Percentiles rank a stretch among this genome's conserved stretches.
Conservation (phyloP, 2,329 filamentous ascomycete species). For the Stemphylium vesicarium region DNA sequence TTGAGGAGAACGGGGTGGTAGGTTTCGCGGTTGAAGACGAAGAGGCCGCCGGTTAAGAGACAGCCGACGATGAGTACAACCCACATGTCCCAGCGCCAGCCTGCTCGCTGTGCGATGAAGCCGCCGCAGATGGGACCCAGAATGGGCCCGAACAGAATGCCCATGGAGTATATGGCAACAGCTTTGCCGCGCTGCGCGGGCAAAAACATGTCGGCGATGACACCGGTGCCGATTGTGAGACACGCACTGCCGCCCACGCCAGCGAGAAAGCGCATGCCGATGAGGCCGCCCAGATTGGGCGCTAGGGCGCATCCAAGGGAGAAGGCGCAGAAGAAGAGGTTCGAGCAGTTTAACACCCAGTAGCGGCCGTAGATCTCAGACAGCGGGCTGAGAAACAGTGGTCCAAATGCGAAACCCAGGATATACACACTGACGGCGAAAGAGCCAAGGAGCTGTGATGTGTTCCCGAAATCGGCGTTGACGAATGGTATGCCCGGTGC, state of each 20-base stretch:
- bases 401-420: conserved; percentile 43
- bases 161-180: conserved; percentile 39
- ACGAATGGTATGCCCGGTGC: conserved; percentile 44
- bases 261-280: conserved; percentile 30
- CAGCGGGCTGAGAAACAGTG: conserved; percentile 43
- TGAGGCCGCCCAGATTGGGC: conserved; percentile 42
- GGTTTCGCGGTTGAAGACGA: conserved; percentile 55
- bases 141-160: conserved; percentile 43
- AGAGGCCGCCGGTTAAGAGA: conserved; percentile 33
- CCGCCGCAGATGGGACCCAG: conserved; percentile 45
- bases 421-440: conserved; percentile 46
- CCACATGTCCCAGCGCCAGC: conserved; percentile 49
- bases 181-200: conserved; percentile 42
- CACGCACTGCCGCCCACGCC: conserved; percentile 38
- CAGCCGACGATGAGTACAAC: conserved; percentile 38
- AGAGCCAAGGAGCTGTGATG: conserved; percentile 38
- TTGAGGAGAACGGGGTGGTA: conserved; percentile 56
- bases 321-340: conserved; percentile 60
- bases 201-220: conserved; percentile 46
- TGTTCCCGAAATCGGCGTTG: conserved; percentile 40
- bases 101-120: conserved; percentile 29
- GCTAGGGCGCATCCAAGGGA: conserved; percentile 53
- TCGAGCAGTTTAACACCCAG: conserved; percentile 45
- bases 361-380: conserved; percentile 46
- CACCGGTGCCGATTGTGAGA: conserved; percentile 46